These are phyloP conservation scores for Phytopythium boreale DNA, from an alignment of 352 stramenopile species.

Conservation along the genomic window DNA sequence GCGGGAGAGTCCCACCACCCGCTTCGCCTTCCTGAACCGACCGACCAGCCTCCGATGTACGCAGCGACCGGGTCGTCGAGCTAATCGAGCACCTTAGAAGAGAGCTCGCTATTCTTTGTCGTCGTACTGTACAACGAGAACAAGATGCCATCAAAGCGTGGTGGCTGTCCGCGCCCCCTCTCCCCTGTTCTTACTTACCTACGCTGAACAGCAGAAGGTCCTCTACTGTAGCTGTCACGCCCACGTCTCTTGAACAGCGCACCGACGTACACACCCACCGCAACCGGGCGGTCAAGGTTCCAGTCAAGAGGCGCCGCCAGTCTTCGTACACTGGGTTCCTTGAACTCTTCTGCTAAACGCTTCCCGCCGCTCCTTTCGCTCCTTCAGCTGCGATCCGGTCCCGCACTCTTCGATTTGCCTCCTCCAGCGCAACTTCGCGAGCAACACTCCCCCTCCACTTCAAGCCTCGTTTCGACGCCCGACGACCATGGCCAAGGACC, in stretches of 20 bases:
- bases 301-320: no score
- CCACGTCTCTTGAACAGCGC: not conserved
- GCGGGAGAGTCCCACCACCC: not conserved
- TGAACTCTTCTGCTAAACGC: no score
- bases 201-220: not conserved
- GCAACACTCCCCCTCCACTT: not conserved
- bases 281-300: not conserved
- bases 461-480: not conserved
- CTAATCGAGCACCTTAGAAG: not conserved
- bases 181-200: not conserved
- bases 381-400: not conserved
- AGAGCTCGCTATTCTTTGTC: slow-evolving; percentile 1
- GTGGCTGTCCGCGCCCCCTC: not conserved
- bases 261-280: not conserved
- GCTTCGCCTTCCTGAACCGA: not conserved
- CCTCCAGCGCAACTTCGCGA: not conserved
- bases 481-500: slow-evolving; percentile 5
- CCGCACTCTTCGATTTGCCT: slow-evolving; percentile 7
- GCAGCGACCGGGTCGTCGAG: not conserved
- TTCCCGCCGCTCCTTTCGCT: not conserved
- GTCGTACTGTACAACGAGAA: not conserved
- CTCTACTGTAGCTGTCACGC: no score
- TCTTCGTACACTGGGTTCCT: not conserved
- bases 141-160: not conserved
- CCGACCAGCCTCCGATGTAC: no score